Base-by-base conservation (phyloP, 192 early-diverging fungal species). In the Chytriomyces sp. region DNA sequence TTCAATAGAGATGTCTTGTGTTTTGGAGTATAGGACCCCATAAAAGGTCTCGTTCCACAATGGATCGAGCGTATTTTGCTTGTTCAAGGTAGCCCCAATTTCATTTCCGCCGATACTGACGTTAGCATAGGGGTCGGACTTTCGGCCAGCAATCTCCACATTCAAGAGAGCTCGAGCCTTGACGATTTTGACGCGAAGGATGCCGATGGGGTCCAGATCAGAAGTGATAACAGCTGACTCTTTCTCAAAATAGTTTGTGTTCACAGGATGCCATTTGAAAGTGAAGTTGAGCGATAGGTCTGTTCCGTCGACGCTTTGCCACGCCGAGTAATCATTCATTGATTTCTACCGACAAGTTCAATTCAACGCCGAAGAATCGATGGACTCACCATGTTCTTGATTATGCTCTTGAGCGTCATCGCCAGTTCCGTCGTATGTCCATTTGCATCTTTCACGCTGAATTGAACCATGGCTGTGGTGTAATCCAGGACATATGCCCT, bases 41-140 rank as follows among this genome's bases (percentile, higher is more conserved):
- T 93, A 95, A 38, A 93, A 86, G 28, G 89, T 88, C 81, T 95
- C 94, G 78, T 96, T 90, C 95, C 95, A 99, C 36, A 88, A 85
- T 1, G 96, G 96, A 59, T 94, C 88, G 60, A 96, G 74, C 26
- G 90, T 89, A 70, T 93, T 90, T 32, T 91, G 86, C 71, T 93
- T 92, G 73, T 89, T 84, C 34, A 91, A 88, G 10, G 95, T 95
- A 31, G 88, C 87, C 40, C 87, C 92, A 59, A 93, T 81, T n/a
- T 82, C 67, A 52, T 82, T 74, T 65, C 84, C 83, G 41, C 83
- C 81, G 33, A 90, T 80, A 75, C 88, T 79, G 25, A 98, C 79
- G 52, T 91, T 88, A 39, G 87, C 83, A 79, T 96, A 99, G 22
- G 97, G 97, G 65, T 99, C 95, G 1, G 94, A 96, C 80, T 92